phyloP scores from a whole-genome alignment of 2,329 filamentous ascomycete species.

The Neobulgaria alba region DNA sequence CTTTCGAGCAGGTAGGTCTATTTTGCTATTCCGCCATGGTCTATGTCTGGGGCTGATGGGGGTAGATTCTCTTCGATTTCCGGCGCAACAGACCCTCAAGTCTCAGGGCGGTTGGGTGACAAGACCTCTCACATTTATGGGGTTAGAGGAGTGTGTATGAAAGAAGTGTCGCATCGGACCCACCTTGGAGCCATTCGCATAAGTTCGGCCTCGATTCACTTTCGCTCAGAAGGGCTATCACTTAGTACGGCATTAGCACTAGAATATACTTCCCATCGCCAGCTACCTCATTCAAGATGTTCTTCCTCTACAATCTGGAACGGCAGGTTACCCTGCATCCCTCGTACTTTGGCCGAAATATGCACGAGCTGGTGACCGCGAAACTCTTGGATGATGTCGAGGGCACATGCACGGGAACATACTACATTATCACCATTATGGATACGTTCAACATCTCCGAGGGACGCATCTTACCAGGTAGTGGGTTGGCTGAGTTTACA shows the following conservation, averaged over 20 bases:
- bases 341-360: conserved; percentile 91
- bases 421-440: conserved; percentile 97
- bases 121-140: conserved; percentile 13
- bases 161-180: conserved; percentile 8
- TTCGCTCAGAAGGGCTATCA: too few species aligned
- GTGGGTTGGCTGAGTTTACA: conserved; percentile 86
- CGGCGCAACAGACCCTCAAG: conserved; percentile 20
- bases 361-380: conserved; percentile 82
- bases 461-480: conserved; percentile 84
- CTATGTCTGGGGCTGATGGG: conserved; percentile 25
- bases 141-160: conserved; percentile 11
- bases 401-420: conserved; percentile 88
- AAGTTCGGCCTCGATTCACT: not conserved
- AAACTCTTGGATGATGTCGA: conserved; percentile 90
- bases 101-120: conserved; percentile 11
- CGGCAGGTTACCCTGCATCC: conserved; percentile 91
- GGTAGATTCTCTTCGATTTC: conserved; percentile 19
- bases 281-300: conserved; percentile 68
- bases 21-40: conserved; percentile 17
- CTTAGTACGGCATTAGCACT: too few species aligned
- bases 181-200: conserved; percentile 7
- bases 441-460: conserved; percentile 93
- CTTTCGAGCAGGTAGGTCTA: conserved; percentile 23
- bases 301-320: conserved; percentile 96
- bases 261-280: too few species aligned